Evolutionary conservation across 441 rosid species (phyloP), one percentile per base, ranked within the genome.

Genomic region (Lepidium campestre): DNA sequence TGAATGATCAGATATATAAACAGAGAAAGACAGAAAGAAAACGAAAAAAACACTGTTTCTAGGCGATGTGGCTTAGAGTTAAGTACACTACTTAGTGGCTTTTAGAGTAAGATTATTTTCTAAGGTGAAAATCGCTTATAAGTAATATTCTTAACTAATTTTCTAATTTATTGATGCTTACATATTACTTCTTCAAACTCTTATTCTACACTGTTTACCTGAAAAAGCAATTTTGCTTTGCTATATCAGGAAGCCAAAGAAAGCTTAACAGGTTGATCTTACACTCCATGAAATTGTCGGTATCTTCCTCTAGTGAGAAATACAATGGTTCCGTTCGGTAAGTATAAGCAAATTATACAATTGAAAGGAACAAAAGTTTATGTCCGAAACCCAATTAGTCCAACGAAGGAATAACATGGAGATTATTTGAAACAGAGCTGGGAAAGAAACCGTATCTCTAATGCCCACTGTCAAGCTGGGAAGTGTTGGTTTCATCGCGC

Each of bases 11-110:
- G 14, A 54, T 18, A 53, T 19, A 62, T 14, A 35, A 9, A 53
- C 18, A 42, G 22, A 61, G 2, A 69, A 7, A n/a, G 29, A n/a
- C 15, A 65, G 36, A 25, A 25, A 25, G 48, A 11, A 54, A 54
- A 40, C 18, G 10, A 47, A 17, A 11, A 17, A 10, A 2, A 70
- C 48, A 7, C 46, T 62, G 64, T 70, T 62, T 54, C 42, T 44
- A 45, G 23, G 57, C 34, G 57, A 36, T 54, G 69, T 62, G 42
- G 75, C 75, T 71, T 71, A 71, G 69, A 62, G 44, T 70, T 70
- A 68, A 62, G 69, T 70, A 62, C 65, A 71, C 75, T 71, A 63
- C 70, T 71, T 62, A 19, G 64, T 46, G 70, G 65, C 58, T 37
- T 39, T 62, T 71, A 46, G 52, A 62, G 58, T 63, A 63, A 71